phyloP scores from a whole-genome alignment of 2,329 filamentous ascomycete species.

The Colletotrichum musae region DNA sequence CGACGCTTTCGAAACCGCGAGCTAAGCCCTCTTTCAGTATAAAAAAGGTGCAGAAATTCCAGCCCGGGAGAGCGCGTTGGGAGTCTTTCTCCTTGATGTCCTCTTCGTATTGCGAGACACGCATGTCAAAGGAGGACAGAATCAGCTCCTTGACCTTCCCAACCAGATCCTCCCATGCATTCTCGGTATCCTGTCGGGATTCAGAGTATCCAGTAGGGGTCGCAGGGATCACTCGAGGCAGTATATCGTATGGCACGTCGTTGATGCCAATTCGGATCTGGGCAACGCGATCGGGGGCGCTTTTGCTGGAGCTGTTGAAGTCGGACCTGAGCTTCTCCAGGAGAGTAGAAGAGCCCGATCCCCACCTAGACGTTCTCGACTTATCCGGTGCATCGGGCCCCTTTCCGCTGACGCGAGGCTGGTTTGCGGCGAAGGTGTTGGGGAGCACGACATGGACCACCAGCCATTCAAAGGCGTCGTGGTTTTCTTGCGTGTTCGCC shows the following conservation, averaged over 20 bases:
- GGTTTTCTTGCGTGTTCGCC: constrained; percentile 83
- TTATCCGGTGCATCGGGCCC: constrained; percentile 75
- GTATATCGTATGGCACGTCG: constrained; percentile 75
- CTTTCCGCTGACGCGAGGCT: constrained; percentile 76
- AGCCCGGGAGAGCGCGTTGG: constrained; percentile 88
- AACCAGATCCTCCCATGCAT: constrained; percentile 87
- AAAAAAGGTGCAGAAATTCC: constrained; percentile 99
- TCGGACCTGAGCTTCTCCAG: constrained; percentile 92
- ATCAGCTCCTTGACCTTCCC: constrained; percentile 90
- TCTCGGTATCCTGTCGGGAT: constrained; percentile 82
- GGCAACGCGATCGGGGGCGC: constrained; percentile 81
- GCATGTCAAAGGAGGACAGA: constrained; percentile 88
- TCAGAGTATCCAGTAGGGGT: constrained; percentile 77
- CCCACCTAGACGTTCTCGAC: constrained; percentile 78
- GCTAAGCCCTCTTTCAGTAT: constrained; percentile 96
- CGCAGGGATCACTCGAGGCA: constrained; percentile 74
- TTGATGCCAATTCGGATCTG: constrained; percentile 86
- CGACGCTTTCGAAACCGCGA: constrained; percentile 94
- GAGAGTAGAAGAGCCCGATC: constrained; percentile 84
- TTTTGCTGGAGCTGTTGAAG: constrained; percentile 86
- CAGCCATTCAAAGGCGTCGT: constrained; percentile 97
- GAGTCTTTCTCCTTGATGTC: constrained; percentile 95
- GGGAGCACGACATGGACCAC: constrained; percentile 93
- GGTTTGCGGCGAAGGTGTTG: constrained; percentile 84
- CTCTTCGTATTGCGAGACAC: constrained; percentile 95